Conservation (phyloP, 257 asterid species). For the Solanum stenotomum region DNA sequence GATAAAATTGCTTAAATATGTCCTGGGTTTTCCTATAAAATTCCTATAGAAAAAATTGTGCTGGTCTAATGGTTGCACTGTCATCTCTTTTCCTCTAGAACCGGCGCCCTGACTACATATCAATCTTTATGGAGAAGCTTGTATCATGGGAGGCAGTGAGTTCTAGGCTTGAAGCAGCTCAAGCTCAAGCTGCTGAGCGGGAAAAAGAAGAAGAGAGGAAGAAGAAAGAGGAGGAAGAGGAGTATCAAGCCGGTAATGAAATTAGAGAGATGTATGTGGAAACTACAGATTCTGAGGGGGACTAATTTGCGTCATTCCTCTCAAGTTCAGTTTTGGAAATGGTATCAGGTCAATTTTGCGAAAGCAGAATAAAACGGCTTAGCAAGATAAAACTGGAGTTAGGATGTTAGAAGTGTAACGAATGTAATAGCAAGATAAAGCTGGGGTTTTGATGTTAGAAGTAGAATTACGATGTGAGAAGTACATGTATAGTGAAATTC, state of each 20-base stretch:
- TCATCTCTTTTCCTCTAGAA: constrained; percentile 32
- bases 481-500: not conserved
- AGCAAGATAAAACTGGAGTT: not conserved
- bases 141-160: constrained; percentile 90
- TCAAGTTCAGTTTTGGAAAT: not conserved
- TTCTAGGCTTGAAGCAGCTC: constrained; percentile 80
- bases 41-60: not conserved
- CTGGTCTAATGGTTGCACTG: not conserved
- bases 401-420: not conserved
- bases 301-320: constrained; percentile 11
- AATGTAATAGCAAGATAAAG: not conserved
- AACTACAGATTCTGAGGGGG: constrained; percentile 30
- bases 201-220: constrained; percentile 42
- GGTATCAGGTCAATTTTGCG: not conserved
- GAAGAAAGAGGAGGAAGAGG: constrained; percentile 29
- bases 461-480: not conserved
- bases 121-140: constrained; percentile 81
- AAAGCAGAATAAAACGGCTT: not conserved
- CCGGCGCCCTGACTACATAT: constrained; percentile 69
- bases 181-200: constrained; percentile 45
- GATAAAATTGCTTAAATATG: not conserved
- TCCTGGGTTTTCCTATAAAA: not conserved
- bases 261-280: constrained; percentile 36
- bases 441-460: not conserved
- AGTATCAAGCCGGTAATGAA: constrained; percentile 5